Evolutionary conservation across 768 basidiomycete genomes (phyloP).

Genomic region (Suillus alpinus): DNA sequence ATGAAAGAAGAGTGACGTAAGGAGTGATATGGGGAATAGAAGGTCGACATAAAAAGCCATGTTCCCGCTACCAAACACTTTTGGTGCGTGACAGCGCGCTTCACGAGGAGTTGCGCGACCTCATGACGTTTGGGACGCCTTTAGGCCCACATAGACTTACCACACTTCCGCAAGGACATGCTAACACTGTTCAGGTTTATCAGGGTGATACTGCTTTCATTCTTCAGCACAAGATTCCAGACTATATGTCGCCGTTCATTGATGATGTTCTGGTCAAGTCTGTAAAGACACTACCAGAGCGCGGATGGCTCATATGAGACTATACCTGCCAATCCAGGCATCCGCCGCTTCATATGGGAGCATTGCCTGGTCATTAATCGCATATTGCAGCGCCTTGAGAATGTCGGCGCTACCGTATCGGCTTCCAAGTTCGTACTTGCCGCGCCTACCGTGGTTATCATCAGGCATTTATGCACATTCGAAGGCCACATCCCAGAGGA

Average conservation of each 20-base stretch:
- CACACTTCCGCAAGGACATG: constrained; percentile 39
- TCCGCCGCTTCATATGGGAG: constrained; percentile 39
- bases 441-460: constrained; percentile 22
- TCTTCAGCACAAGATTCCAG: constrained; percentile 38
- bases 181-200: constrained; percentile 39
- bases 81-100: too few species aligned
- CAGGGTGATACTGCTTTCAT: constrained; percentile 39
- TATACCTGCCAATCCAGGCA: constrained; percentile 34
- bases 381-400: constrained; percentile 36
- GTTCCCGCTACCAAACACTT: too few species aligned
- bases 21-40: too few species aligned
- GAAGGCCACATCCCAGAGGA: constrained; percentile 31
- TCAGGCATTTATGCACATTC: constrained; percentile 39
- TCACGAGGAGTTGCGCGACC: constrained; percentile 28
- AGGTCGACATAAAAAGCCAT: too few species aligned
- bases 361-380: constrained; percentile 35
- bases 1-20: too few species aligned
- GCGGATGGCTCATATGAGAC: constrained; percentile 31
- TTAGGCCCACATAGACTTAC: constrained; percentile 30
- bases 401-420: constrained; percentile 36
- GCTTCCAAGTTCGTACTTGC: constrained; percentile 34
- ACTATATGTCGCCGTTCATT: constrained; percentile 34
- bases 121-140: constrained; percentile 42
- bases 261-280: constrained; percentile 39
- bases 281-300: constrained; percentile 28